phyloP scores from a whole-genome alignment of 345 rosid genomes.

The Eucalyptus camaldulensis region DNA sequence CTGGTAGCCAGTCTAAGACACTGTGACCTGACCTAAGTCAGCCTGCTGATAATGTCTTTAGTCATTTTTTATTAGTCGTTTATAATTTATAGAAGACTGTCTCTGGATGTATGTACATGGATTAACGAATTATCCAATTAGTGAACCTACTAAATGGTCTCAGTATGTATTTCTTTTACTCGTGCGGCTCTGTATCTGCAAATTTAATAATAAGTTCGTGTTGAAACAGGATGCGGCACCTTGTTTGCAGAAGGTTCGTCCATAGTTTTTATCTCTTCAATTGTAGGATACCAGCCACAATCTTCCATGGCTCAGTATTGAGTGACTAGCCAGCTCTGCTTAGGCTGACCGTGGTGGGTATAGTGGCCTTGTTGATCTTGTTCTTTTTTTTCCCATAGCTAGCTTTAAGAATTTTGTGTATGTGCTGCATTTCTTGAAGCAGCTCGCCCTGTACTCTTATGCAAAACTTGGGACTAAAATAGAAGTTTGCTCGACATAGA shows the following conservation, averaged over 20 bases:
- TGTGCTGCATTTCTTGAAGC: neutral
- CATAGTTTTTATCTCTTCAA: constrained; percentile 61
- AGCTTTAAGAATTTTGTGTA: neutral
- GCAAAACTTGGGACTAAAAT: neutral
- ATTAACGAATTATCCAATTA: neutral
- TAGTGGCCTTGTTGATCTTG: neutral
- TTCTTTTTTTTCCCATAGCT: neutral
- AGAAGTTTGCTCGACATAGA: neutral
- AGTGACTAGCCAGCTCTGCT: constrained; percentile 84
- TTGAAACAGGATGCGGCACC: constrained; percentile 58
- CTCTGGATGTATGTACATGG: neutral
- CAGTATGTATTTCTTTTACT: neutral
- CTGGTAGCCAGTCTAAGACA: neutral
- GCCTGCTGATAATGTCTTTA: neutral
- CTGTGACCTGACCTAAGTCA: neutral
- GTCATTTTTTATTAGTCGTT: neutral
- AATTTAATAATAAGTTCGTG: neutral
- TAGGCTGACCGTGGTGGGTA: constrained; percentile 66
- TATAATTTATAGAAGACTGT: neutral
- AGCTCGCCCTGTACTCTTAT: neutral
- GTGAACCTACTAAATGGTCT: neutral
- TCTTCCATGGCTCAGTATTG: constrained; percentile 74
- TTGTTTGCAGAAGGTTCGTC: constrained; percentile 62
- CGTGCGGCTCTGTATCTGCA: neutral
- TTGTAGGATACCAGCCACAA: constrained; percentile 46